Percentiles rank a stretch among this genome's conserved stretches.
Evolutionary conservation across 352 stramenopile genomes (phyloP).

Genomic region (Pythium plurisporium): DNA sequence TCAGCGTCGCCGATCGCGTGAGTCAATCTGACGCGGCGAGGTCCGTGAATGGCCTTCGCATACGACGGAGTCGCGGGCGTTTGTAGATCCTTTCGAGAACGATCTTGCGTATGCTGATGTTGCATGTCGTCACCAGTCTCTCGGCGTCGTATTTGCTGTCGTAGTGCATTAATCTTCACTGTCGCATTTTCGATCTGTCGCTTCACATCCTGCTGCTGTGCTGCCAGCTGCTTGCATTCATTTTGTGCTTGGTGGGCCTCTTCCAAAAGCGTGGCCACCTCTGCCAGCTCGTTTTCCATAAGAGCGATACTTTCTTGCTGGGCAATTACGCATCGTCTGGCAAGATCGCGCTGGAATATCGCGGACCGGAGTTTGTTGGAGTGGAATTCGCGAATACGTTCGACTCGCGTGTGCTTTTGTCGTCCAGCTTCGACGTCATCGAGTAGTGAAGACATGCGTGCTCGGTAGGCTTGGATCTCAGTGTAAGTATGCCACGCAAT

Average conservation of each 20-base stretch:
- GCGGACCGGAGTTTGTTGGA: slow-evolving; percentile 14
- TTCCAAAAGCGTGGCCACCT: slow-evolving; percentile 26
- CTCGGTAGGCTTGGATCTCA: slow-evolving; percentile 14
- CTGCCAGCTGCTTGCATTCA: slow-evolving; percentile 25
- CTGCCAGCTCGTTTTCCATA: slow-evolving; percentile 35
- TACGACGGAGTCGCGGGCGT: slow-evolving; percentile 10
- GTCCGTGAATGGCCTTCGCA: slow-evolving; percentile 8
- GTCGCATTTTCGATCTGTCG: slow-evolving; percentile 48
- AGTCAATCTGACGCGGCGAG: not conserved
- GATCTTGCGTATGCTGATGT: not conserved
- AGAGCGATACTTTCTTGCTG: slow-evolving; percentile 35
- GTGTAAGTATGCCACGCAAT: slow-evolving; percentile 22
- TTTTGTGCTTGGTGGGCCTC: slow-evolving; percentile 36
- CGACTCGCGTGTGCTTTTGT: slow-evolving; percentile 13
- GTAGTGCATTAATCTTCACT: slow-evolving; percentile 42
- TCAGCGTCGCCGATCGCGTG: not conserved
- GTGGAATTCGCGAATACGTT: slow-evolving; percentile 19
- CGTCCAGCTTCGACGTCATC: slow-evolving; percentile 3
- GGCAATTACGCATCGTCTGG: slow-evolving; percentile 29
- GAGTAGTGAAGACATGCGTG: slow-evolving; percentile 14
- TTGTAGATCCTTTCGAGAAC: slow-evolving; percentile 4
- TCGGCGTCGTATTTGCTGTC: slow-evolving; percentile 2
- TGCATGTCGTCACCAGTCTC: not conserved
- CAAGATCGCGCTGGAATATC: slow-evolving; percentile 21
- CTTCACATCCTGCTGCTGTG: slow-evolving; percentile 38